Evolutionary conservation across 179 eudicot species (phyloP).

Genomic region (Nepenthes alata): DNA sequence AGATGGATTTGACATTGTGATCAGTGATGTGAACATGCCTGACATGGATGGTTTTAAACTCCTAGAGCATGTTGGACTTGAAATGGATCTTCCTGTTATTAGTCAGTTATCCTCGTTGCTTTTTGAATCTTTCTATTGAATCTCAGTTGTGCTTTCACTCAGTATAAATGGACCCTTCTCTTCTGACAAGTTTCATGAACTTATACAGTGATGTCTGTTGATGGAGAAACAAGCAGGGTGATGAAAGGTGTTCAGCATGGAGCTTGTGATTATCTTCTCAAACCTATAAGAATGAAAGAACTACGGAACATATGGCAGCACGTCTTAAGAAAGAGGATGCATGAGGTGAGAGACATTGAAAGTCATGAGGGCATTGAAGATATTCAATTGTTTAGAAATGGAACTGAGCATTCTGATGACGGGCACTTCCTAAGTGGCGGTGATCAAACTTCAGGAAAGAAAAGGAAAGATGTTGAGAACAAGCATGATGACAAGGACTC

Average conservation of each 20-base stretch:
- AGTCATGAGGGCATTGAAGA: conserved; percentile 52
- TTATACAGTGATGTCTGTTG: conserved; percentile 96
- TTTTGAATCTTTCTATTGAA: conserved; percentile 2
- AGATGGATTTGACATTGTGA: conserved; percentile 83
- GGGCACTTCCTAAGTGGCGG: conserved; percentile 33
- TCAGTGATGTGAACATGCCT: conserved; percentile 99
- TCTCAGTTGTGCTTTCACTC: neutral
- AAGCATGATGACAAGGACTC: conserved; percentile 48
- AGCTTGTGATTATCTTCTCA: conserved; percentile 72
- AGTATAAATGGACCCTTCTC: neutral
- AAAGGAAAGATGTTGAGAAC: conserved; percentile 56
- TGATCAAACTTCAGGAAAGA: conserved; percentile 43
- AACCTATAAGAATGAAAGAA: conserved; percentile 93
- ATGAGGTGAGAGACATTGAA: conserved; percentile 75
- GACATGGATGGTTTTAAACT: conserved; percentile 99
- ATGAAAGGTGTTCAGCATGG: conserved; percentile 99
- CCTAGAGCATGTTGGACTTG: conserved; percentile 94
- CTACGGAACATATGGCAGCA: conserved; percentile 98
- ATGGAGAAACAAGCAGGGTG: conserved; percentile 91
- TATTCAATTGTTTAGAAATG: conserved; percentile 38
- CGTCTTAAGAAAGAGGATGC: conserved; percentile 73
- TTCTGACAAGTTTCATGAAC: conserved; percentile 13
- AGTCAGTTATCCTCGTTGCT: conserved; percentile 33
- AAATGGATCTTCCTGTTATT: conserved; percentile 97
- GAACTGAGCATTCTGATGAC: conserved; percentile 43